Evolutionary conservation across 345 rosid genomes (phyloP).

Genomic region (Euphorbia lathyris): DNA sequence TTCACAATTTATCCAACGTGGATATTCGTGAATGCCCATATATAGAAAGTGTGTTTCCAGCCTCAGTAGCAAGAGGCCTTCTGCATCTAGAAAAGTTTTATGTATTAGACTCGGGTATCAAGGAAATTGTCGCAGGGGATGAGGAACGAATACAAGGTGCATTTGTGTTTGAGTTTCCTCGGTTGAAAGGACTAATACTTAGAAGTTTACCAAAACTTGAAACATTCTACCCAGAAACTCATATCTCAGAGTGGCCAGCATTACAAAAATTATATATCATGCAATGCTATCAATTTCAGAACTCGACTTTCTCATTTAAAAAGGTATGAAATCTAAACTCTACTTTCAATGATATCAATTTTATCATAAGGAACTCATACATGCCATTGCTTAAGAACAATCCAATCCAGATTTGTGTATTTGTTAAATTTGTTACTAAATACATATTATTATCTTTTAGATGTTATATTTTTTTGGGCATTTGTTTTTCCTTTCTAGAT

Average conservation of each 20-base stretch:
- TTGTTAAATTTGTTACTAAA: too few species aligned
- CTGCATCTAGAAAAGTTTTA: not conserved
- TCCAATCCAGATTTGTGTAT: too few species aligned
- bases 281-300: not conserved
- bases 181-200: not conserved
- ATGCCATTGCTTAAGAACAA: too few species aligned
- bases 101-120: not conserved
- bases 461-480: too few species aligned
- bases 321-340: not conserved
- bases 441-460: too few species aligned
- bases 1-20: not conserved
- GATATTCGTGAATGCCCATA: not conserved
- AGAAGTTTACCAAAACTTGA: not conserved
- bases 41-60: conserved; percentile 17
- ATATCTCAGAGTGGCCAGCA: conserved; percentile 17
- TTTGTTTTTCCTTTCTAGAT: too few species aligned
- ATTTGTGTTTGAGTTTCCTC: conserved; percentile 22
- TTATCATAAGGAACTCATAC: too few species aligned
- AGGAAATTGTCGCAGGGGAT: conserved; percentile 13
- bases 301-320: not conserved
- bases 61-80: conserved; percentile 14
- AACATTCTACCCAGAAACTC: conserved; percentile 10
- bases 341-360: too few species aligned
- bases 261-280: not conserved
- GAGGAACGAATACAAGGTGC: too few species aligned